Evolutionary conservation across 192 early-diverging fungal species (phyloP).

Genomic region (Thamnidium elegans): DNA sequence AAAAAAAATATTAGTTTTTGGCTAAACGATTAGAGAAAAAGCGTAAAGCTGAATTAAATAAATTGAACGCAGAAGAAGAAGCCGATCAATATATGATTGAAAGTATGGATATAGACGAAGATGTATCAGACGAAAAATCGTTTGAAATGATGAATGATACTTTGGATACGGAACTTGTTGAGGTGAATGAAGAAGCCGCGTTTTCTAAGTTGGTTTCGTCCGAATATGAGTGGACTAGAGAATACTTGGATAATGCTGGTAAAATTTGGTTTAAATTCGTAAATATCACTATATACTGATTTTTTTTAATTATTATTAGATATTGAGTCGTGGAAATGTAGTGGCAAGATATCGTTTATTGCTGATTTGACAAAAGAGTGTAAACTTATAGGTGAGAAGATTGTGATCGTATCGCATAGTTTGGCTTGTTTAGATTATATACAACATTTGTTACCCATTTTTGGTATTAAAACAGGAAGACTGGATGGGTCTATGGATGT

Average conservation of each 20-base stretch:
- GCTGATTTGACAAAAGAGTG: conserved; percentile 55
- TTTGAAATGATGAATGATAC: background rate
- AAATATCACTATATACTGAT: no score
- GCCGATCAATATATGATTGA: background rate
- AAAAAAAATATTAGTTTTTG: background rate
- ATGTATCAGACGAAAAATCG: background rate
- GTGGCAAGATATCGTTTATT: conserved; percentile 54
- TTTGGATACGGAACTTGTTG: no score
- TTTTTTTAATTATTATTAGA: conserved; percentile 12
- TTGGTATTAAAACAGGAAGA: conserved; percentile 19
- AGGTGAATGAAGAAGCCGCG: no score
- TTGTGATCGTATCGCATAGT: conserved; percentile 71
- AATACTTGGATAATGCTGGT: no score
- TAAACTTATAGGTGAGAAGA: conserved; percentile 54
- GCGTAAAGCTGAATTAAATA: background rate
- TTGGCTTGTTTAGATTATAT: conserved; percentile 51
- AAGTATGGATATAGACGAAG: background rate
- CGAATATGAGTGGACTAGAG: no score
- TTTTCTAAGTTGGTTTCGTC: background rate
- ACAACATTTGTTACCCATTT: background rate
- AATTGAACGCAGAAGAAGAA: background rate
- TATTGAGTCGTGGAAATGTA: conserved; percentile 29
- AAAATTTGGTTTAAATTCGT: no score
- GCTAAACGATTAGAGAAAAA: background rate
- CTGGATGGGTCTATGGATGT: conserved; percentile 56